Evolutionary conservation across 768 basidiomycete species (phyloP), one percentile per base, ranked within the genome.

Genomic region (Pluteus cervinus): DNA sequence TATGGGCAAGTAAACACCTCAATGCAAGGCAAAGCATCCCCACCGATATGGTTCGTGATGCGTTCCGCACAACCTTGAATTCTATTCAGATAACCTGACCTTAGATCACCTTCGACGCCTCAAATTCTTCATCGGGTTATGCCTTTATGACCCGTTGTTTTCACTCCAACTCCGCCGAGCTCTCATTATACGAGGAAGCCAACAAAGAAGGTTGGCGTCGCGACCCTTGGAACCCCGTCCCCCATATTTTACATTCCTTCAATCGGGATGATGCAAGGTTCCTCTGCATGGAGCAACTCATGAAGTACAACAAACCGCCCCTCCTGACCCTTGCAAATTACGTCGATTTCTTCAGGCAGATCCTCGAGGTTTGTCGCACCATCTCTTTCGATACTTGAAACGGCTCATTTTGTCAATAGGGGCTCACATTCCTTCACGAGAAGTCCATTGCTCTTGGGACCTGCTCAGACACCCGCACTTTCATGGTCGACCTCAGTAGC

Each of bases 191-290:
- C 8, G 55, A 66, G 12, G 57, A 65, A 10, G 61, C 75, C 37
- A 75, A 75, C 41, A 56, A 63, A 11, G 55, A 58, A 14, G 65
- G 68, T 25, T 48, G 58, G 5, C 66, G 75, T 9, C 47, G 55
- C 31, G 75, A 76, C 46, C 73, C 74, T 0, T 75, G 75, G 75
- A 76, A 76, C 44, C 65, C 73, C 4, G 55, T 62, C 7, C 74
- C 72, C 4, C 70, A 68, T 29, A 55, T 76, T 7, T 48, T 71
- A 10, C 57, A 61, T 40, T 63, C 63, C 1, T 62, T 73, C 0
- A 62, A 71, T 40, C 62, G 66, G 20, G 64, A 53, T n/a, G 60
- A 63, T 10, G 47, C 55, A 17, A 58, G 65, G 3, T 69, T 65
- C 34, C 47, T 74, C 5, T 69, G 66, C 46, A 54, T 75, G 49